phyloP scores from a whole-genome alignment of 371 early-diverging fungal species.

The Mucor indicus region DNA sequence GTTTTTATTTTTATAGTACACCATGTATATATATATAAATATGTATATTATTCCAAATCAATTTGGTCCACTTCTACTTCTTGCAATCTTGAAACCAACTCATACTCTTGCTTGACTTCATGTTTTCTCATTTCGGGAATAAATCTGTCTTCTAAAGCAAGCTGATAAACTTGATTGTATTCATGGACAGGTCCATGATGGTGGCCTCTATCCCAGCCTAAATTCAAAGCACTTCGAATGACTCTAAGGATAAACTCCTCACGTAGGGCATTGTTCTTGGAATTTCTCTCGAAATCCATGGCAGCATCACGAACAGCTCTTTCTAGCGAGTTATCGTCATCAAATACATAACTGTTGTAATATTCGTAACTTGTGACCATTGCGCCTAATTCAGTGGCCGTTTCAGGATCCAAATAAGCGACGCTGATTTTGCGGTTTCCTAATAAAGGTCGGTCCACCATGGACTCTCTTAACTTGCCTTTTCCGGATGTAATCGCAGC shows the following conservation, averaged over 20 bases:
- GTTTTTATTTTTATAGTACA: too few species aligned
- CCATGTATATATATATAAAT: too few species aligned
- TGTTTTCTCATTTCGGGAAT: conserved; percentile 28
- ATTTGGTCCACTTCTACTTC: too few species aligned
- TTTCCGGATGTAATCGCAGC: conserved; percentile 57
- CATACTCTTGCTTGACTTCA: conserved; percentile 41
- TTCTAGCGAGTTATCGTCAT: conserved; percentile 21
- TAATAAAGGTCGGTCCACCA: conserved; percentile 51
- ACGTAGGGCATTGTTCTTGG: conserved; percentile 32
- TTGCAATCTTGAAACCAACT: conserved; percentile 18
- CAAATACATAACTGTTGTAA: conserved; percentile 61
- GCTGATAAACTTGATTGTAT: conserved; percentile 39
- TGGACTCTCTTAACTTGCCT: conserved; percentile 52
- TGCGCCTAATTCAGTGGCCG: conserved; percentile 24
- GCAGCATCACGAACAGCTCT: conserved; percentile 48
- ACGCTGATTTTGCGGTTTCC: conserved; percentile 8
- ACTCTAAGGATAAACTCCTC: conserved; percentile 56
- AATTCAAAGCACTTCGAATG: conserved; percentile 47
- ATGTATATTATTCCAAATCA: too few species aligned
- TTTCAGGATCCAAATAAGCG: conserved; percentile 6
- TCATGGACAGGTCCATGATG: conserved; percentile 47
- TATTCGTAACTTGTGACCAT: conserved; percentile 39
- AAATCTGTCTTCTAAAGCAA: conserved; percentile 30
- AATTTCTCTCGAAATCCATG: conserved; percentile 24
- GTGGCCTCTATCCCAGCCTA: conserved; percentile 56